phyloP scores from a whole-genome alignment of 164 flowering plant genomes.

The Euptelea pleiosperma region DNA sequence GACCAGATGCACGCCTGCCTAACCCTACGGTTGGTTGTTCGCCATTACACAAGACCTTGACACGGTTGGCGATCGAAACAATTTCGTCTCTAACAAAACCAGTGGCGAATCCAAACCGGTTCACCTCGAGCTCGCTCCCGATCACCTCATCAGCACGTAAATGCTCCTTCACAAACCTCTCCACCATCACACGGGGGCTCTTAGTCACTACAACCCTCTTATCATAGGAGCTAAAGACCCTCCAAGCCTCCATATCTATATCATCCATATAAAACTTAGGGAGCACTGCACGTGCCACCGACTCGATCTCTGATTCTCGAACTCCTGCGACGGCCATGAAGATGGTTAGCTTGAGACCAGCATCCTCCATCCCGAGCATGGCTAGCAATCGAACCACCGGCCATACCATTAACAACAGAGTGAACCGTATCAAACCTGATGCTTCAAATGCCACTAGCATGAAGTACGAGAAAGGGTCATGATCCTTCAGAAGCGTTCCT shows the following conservation, averaged over 20 bases:
- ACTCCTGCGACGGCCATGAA: slow-evolving; percentile 71
- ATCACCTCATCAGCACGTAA: slow-evolving; percentile 65
- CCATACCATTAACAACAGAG: slow-evolving; percentile 58
- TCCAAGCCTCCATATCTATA: slow-evolving; percentile 72
- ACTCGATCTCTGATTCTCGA: slow-evolving; percentile 52
- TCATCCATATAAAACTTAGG: slow-evolving; percentile 96
- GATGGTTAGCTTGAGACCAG: slow-evolving; percentile 50
- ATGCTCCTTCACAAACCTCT: slow-evolving; percentile 82
- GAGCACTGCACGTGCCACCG: slow-evolving; percentile 86
- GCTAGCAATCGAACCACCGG: slow-evolving; percentile 58
- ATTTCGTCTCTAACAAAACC: slow-evolving; percentile 46
- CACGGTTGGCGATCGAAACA: slow-evolving; percentile 24
- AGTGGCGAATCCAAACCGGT: slow-evolving; percentile 76
- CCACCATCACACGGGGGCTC: slow-evolving; percentile 76
- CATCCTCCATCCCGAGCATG: slow-evolving; percentile 35
- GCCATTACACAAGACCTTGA: slow-evolving; percentile 35
- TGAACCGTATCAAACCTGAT: slow-evolving; percentile 71
- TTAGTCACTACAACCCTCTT: slow-evolving; percentile 71
- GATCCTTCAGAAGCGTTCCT: slow-evolving; percentile 61
- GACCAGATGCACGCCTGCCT: slow-evolving; percentile 27
- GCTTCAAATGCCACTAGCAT: slow-evolving; percentile 95
- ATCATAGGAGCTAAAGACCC: slow-evolving; percentile 48
- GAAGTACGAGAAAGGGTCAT: slow-evolving; percentile 78
- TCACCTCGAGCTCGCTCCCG: slow-evolving; percentile 62
- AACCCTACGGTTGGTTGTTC: slow-evolving; percentile 49